These are phyloP conservation scores for Lactarius hengduanensis DNA, from an alignment of 768 basidiomycete species.

Conservation along the genomic window DNA sequence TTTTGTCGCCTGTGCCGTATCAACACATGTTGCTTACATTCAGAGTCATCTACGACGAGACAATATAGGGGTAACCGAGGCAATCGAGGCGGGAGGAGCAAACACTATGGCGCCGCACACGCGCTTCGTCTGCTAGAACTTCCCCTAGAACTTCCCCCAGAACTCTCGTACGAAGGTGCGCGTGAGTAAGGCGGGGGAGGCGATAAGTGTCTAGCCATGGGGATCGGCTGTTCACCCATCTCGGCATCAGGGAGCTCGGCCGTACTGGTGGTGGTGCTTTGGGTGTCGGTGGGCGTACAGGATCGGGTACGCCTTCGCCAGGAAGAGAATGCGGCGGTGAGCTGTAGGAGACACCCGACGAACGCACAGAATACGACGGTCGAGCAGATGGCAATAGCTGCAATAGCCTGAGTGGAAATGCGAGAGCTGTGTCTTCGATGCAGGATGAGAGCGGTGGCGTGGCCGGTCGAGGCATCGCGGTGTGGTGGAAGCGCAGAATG, in stretches of 20 bases:
- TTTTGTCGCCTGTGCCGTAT: neutral
- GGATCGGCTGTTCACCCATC: neutral
- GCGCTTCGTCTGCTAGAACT: neutral
- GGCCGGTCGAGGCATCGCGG: neutral
- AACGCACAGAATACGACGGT: constrained; percentile 12
- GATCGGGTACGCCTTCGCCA: constrained; percentile 3
- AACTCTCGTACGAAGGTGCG: constrained; percentile 23
- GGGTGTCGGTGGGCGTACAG: neutral
- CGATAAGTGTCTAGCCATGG: neutral
- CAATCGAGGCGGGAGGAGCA: neutral
- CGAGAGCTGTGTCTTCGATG: neutral
- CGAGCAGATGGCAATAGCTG: constrained; percentile 10
- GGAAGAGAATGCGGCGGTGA: neutral
- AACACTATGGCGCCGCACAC: constrained; percentile 8
- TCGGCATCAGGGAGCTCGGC: neutral
- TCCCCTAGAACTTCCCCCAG: neutral
- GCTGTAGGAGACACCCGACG: constrained; percentile 9
- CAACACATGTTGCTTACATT: neutral
- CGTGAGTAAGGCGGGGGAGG: constrained; percentile 24
- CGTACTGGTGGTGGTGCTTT: neutral
- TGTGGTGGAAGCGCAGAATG: neutral
- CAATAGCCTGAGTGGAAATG: constrained; percentile 13
- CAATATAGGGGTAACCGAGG: constrained; percentile 1
- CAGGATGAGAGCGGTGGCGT: neutral
- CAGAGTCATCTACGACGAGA: neutral